A percentile compares a stretch with the other conserved stretches of the same genome.
Evolutionary conservation across 2,329 filamentous ascomycete species (phyloP).

Genomic region (Fusarium sp.): DNA sequence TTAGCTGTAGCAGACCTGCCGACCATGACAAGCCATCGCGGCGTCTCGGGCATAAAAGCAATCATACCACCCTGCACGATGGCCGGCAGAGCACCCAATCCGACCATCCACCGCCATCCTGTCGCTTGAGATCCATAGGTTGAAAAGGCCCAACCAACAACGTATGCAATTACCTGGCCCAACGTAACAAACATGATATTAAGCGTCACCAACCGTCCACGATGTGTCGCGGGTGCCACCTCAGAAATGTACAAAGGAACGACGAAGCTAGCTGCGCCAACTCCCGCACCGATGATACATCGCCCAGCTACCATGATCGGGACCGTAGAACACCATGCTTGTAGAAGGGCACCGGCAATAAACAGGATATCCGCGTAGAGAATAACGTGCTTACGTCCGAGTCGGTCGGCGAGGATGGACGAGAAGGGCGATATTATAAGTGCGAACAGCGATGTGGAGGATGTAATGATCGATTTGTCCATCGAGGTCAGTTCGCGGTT

Average conservation of each 20-base stretch:
- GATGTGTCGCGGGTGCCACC: constrained; percentile 80
- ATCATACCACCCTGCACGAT: constrained; percentile 78
- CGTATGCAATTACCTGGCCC: constrained; percentile 90
- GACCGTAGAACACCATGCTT: constrained; percentile 73
- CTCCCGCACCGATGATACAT: constrained; percentile 78
- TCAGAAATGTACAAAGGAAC: constrained; percentile 92
- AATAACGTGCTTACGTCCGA: constrained; percentile 75
- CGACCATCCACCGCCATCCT: constrained; percentile 94
- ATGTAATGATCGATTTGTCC: constrained; percentile 80
- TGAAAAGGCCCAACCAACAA: constrained; percentile 83
- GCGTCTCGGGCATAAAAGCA: constrained; percentile 86
- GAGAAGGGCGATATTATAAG: constrained; percentile 75
- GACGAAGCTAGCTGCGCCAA: constrained; percentile 85
- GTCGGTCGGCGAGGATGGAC: constrained; percentile 73
- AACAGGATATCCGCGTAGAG: constrained; percentile 78
- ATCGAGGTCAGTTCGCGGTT: constrained; percentile 69
- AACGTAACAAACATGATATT: constrained; percentile 87
- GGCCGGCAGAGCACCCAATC: constrained; percentile 84
- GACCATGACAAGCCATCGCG: constrained; percentile 85
- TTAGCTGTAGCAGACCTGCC: constrained; percentile 74
- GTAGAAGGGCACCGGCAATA: constrained; percentile 75
- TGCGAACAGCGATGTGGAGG: constrained; percentile 77
- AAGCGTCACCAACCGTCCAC: constrained; percentile 86
- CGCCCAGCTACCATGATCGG: constrained; percentile 76
- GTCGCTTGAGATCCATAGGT: constrained; percentile 64